Evolutionary conservation across 441 rosid species (phyloP).

Genomic region (Populus hybrid): DNA sequence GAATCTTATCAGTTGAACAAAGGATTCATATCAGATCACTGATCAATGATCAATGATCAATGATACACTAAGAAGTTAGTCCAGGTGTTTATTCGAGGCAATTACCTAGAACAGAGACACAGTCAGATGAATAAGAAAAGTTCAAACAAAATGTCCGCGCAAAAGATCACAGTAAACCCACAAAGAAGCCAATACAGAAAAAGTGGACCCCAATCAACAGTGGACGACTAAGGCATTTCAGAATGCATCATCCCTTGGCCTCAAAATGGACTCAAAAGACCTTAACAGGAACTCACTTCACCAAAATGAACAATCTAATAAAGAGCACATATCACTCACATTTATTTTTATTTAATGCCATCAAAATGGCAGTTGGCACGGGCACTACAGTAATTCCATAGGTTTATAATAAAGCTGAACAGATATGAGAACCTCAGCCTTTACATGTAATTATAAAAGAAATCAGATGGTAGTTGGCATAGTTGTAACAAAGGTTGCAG

Average conservation of each 20-base stretch:
- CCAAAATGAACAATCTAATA: background rate
- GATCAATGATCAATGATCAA: background rate
- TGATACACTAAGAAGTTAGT: background rate
- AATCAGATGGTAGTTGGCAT: background rate
- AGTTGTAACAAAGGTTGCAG: background rate
- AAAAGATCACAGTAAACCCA: background rate
- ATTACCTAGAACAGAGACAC: background rate
- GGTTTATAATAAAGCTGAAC: background rate
- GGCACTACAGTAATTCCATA: background rate
- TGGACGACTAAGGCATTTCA: background rate
- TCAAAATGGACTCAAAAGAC: background rate
- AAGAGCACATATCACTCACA: background rate
- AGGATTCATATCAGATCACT: background rate
- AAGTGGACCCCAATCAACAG: background rate
- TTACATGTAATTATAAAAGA: background rate
- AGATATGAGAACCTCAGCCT: background rate
- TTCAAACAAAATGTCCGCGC: background rate
- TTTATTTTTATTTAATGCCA: background rate
- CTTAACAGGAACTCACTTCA: background rate
- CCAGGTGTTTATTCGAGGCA: background rate
- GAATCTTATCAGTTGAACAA: background rate
- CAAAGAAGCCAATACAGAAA: background rate
- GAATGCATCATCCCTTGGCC: background rate
- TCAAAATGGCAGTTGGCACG: background rate
- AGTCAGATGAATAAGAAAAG: background rate